Conservation (phyloP, 2,329 filamentous ascomycete species). For the Cryphonectria naterciae region DNA sequence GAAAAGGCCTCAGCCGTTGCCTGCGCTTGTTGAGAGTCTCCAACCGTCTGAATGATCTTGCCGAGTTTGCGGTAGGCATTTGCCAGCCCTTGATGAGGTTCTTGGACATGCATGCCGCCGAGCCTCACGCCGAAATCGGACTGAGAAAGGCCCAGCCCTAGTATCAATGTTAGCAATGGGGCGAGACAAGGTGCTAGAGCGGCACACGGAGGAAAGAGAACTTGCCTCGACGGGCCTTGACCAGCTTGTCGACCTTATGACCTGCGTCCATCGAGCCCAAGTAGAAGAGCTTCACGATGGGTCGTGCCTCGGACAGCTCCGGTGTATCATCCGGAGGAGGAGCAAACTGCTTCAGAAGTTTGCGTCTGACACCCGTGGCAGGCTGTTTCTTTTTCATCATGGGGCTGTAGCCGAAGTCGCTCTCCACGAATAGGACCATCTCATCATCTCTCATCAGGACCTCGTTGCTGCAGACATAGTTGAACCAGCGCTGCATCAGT, state of each 20-base stretch:
- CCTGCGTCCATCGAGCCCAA: constrained; percentile 94
- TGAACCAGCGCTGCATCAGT: constrained; percentile 91
- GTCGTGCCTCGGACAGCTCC: constrained; percentile 86
- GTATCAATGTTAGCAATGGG: constrained; percentile 37
- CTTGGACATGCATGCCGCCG: constrained; percentile 83
- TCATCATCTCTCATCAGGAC: constrained; percentile 94
- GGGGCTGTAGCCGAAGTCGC: constrained; percentile 96
- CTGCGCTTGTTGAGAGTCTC: constrained; percentile 94
- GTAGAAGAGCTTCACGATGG: constrained; percentile 94
- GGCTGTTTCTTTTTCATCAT: constrained; percentile 96
- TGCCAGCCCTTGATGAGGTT: constrained; percentile 83
- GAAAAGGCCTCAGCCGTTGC: constrained; percentile 96
- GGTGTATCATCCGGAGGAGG: constrained; percentile 96
- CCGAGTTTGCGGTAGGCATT: constrained; percentile 95
- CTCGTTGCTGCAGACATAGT: constrained; percentile 89
- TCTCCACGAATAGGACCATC: constrained; percentile 98
- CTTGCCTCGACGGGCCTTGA: constrained; percentile 87
- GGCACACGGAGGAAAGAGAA: constrained; percentile 18
- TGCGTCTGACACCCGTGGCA: constrained; percentile 90
- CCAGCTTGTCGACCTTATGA: constrained; percentile 92
- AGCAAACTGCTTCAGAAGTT: constrained; percentile 97
- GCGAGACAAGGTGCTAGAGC: not conserved
- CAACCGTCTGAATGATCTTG: constrained; percentile 88
- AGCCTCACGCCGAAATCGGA: constrained; percentile 93
- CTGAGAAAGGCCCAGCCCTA: constrained; percentile 88